These are phyloP conservation scores for Diaporthe eres DNA, from an alignment of 2,329 filamentous ascomycete genomes.

Conservation along the genomic window DNA sequence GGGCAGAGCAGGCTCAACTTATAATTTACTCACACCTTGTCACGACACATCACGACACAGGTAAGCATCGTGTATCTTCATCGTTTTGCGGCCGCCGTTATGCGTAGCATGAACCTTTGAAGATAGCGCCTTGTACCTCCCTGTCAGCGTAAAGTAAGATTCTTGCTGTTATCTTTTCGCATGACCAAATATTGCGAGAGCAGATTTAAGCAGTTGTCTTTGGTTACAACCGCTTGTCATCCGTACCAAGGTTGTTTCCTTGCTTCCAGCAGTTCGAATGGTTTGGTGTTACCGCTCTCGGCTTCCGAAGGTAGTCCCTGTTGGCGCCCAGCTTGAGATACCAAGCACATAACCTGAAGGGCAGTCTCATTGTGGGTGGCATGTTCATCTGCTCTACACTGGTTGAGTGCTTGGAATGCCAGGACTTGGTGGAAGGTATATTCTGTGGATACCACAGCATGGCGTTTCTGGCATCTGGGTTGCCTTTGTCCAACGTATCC, in stretches of 20 bases:
- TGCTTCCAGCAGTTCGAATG: background rate
- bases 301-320: background rate
- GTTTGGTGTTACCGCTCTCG: background rate
- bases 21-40: background rate
- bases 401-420: background rate
- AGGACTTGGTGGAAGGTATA: background rate
- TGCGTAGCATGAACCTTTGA: background rate
- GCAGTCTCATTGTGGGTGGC: background rate
- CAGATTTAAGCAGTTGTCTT: background rate
- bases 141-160: background rate
- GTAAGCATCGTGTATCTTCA: background rate
- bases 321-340: background rate
- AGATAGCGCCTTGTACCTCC: background rate
- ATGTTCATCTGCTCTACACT: background rate
- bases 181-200: background rate
- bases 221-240: background rate
- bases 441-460: background rate
- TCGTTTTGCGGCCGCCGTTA: background rate
- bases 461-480: background rate
- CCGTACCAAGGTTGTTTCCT: background rate
- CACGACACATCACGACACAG: background rate
- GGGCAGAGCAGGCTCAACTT: background rate
- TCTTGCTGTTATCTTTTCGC: background rate
- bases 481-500: background rate
- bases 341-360: background rate